Evolutionary conservation across 371 early-diverging fungal species (phyloP).

Genomic region (Dinochytrium kinnereticum): DNA sequence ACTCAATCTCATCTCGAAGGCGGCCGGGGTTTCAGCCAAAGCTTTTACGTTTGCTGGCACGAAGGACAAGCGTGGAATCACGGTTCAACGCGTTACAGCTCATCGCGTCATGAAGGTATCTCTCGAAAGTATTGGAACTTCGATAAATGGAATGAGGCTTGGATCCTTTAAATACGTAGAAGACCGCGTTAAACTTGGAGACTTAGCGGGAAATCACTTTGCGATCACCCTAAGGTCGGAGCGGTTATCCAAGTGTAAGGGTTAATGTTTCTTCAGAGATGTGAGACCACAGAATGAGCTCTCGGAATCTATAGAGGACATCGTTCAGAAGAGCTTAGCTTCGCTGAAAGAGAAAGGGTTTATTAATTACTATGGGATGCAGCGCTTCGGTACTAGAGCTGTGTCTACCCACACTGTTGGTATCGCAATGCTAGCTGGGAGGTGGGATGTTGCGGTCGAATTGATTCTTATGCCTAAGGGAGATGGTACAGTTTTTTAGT

Average conservation of each 20-base stretch:
- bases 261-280: not conserved
- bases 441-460: conserved; percentile 79
- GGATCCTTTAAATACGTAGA: conserved; percentile 78
- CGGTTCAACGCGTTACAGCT: conserved; percentile 88
- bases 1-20: conserved; percentile 54
- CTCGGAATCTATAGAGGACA: conserved; percentile 34
- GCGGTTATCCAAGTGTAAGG: not conserved
- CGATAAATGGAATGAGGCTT: conserved; percentile 65
- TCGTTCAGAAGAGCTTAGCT: conserved; percentile 61
- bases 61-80: conserved; percentile 98
- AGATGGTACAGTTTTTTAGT: conserved; percentile 51
- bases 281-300: not conserved
- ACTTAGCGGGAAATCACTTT: conserved; percentile 90
- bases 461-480: conserved; percentile 79
- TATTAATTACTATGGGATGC: conserved; percentile 99
- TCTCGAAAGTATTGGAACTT: conserved; percentile 61
- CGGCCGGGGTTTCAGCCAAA: conserved; percentile 58
- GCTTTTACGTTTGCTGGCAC: conserved; percentile 92
- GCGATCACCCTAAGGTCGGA: conserved; percentile 68
- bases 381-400: conserved; percentile 94
- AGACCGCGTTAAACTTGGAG: conserved; percentile 77
- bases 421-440: conserved; percentile 70
- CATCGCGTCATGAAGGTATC: conserved; percentile 65
- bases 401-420: conserved; percentile 91
- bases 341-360: conserved; percentile 78